Conservation (phyloP, 1,284 basidiomycete species). For the Moesziomyces antarcticus region DNA sequence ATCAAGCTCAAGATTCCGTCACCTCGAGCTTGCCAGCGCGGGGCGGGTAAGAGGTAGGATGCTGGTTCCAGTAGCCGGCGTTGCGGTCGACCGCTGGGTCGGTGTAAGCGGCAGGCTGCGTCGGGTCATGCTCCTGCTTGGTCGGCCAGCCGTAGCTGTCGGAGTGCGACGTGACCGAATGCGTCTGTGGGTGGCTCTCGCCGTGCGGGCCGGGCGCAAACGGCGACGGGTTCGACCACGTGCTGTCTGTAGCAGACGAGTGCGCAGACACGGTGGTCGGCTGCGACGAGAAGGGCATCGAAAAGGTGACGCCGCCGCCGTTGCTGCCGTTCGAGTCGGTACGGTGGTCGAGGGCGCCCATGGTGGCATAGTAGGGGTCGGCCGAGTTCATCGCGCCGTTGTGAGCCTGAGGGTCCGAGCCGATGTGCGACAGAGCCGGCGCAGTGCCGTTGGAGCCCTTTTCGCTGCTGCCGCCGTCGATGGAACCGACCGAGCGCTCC, state of each 20-base stretch:
- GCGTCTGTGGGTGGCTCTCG: constrained; percentile 29
- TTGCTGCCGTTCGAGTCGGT: constrained; percentile 27
- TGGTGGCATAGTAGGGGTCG: constrained; percentile 40
- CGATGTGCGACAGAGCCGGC: constrained; percentile 20
- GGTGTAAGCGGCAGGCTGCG: constrained; percentile 65
- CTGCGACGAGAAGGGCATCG: constrained; percentile 43
- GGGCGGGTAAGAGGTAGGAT: constrained; percentile 32
- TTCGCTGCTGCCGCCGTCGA: constrained; percentile 39
- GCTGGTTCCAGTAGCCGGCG: constrained; percentile 44
- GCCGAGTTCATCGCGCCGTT: constrained; percentile 15
- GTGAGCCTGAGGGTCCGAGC: constrained; percentile 16
- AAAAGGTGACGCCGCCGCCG: constrained; percentile 45
- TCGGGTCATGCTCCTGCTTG: constrained; percentile 70
- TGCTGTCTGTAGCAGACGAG: constrained; percentile 30
- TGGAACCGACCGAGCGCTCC: constrained; percentile 35
- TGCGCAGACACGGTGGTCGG: constrained; percentile 32
- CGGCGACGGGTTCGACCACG: constrained; percentile 45
- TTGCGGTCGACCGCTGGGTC: constrained; percentile 33
- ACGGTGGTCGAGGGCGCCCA: constrained; percentile 31
- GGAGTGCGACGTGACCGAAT: constrained; percentile 25
- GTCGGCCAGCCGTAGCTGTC: constrained; percentile 46
- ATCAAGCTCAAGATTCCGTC: constrained; percentile 16
- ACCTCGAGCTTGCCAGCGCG: constrained; percentile 37
- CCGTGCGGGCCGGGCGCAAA: constrained; percentile 45
- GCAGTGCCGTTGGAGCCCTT: constrained; percentile 39